phyloP scores from a whole-genome alignment of 176 grass and related monocot genomes.

The Oryza brachyantha region DNA sequence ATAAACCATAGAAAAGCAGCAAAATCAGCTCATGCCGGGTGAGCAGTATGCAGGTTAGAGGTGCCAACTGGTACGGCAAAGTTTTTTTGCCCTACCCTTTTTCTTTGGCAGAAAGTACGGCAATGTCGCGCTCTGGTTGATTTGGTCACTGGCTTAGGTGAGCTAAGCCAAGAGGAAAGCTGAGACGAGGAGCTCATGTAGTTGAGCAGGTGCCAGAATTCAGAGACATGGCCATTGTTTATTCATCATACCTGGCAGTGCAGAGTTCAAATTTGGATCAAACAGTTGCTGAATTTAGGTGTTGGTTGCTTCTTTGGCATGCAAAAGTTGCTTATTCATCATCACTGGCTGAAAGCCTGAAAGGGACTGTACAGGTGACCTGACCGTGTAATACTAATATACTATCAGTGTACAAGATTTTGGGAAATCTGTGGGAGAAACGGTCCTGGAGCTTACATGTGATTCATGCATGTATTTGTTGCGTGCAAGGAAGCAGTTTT shows the following conservation, averaged over 20 bases:
- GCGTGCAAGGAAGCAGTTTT: slow-evolving; percentile 43
- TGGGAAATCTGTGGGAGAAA: neutral
- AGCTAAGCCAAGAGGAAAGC: slow-evolving; percentile 44
- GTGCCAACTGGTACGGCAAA: neutral
- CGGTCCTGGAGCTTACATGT: neutral
- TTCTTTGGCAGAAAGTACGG: neutral
- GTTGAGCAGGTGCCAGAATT: slow-evolving; percentile 41
- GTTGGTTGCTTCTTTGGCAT: neutral
- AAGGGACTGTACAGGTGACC: slow-evolving; percentile 15
- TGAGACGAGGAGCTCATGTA: slow-evolving; percentile 29
- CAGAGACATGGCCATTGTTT: neutral
- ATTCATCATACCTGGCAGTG: neutral
- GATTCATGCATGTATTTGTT: slow-evolving; percentile 15
- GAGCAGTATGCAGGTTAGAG: neutral
- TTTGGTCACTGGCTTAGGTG: slow-evolving; percentile 32
- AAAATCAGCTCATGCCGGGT: neutral
- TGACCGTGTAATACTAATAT: neutral
- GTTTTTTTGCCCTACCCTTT: neutral
- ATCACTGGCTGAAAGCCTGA: slow-evolving; percentile 29
- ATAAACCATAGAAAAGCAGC: neutral
- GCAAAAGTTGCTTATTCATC: neutral
- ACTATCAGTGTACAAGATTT: slow-evolving; percentile 3
- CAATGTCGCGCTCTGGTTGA: neutral
- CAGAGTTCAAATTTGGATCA: neutral
- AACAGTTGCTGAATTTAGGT: slow-evolving; percentile 27